Percentiles rank a stretch among this genome's conserved stretches.
Evolutionary conservation across 371 early-diverging fungal genomes (phyloP).

Genomic region (Phascolomyces articulosus): DNA sequence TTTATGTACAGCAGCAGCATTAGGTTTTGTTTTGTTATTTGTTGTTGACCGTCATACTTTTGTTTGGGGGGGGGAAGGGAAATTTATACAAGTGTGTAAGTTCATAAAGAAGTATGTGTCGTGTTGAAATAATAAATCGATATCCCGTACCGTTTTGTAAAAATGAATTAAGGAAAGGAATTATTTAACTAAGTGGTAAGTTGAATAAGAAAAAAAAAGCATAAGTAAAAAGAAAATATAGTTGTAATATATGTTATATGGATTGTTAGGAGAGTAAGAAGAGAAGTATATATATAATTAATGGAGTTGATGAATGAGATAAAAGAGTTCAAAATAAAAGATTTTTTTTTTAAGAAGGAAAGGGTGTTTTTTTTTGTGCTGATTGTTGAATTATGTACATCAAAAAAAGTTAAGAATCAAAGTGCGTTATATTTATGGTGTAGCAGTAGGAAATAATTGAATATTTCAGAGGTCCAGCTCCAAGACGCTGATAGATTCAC

Average conservation of each 20-base stretch:
- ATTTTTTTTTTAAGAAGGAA: too few species aligned
- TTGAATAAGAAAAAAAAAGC: not conserved
- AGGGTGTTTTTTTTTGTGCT: too few species aligned
- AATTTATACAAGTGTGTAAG: not conserved
- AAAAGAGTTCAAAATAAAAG: not conserved
- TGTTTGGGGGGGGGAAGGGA: not conserved
- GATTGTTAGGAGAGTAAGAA: too few species aligned
- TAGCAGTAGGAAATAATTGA: not conserved
- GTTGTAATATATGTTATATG: too few species aligned
- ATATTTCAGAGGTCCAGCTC: conserved; percentile 15
- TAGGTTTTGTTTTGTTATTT: not conserved
- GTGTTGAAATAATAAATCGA: not conserved
- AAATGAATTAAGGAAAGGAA: not conserved
- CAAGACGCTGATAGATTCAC: conserved; percentile 16
- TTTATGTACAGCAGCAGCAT: conserved; percentile 7
- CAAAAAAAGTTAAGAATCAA: too few species aligned
- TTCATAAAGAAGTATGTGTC: too few species aligned
- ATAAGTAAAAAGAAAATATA: not conserved
- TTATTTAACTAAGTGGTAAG: not conserved
- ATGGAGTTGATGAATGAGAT: not conserved
- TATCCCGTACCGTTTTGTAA: conserved; percentile 2
- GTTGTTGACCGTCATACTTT: conserved; percentile 4
- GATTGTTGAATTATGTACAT: too few species aligned
- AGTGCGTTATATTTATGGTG: too few species aligned
- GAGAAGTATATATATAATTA: not conserved